phyloP scores from a whole-genome alignment of 2,329 filamentous ascomycete species.

The Calonectria fujianensis region DNA sequence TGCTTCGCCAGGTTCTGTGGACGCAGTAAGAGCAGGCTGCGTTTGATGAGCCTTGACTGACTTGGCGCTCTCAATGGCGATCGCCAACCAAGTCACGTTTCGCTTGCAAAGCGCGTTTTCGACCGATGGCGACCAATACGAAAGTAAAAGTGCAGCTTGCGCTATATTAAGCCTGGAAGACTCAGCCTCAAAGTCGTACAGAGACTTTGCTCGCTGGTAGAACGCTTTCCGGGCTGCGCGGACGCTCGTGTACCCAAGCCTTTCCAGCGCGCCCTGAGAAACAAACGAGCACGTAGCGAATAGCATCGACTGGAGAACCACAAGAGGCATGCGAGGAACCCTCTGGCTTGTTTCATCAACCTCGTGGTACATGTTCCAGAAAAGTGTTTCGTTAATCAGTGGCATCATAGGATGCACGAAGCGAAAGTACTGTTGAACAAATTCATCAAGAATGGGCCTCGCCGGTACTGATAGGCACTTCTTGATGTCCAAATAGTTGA shows the following conservation, averaged over 20 bases:
- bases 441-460: constrained; percentile 65
- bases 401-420: constrained; percentile 68
- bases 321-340: constrained; percentile 1
- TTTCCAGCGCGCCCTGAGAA: neutral
- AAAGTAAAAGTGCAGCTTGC: constrained; percentile 65
- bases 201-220: constrained; percentile 54
- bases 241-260: constrained; percentile 12
- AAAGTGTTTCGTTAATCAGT: constrained; percentile 65
- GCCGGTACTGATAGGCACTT: constrained; percentile 68
- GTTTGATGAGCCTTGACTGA: constrained; percentile 8
- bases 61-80: constrained; percentile 28
- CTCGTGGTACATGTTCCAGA: constrained; percentile 44
- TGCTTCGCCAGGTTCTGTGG: neutral
- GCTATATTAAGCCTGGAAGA: constrained; percentile 62
- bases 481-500: constrained; percentile 48
- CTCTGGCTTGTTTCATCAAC: constrained; percentile 41
- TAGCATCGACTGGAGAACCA: constrained; percentile 26
- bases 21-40: no score
- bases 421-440: constrained; percentile 69
- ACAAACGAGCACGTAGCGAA: constrained; percentile 27
- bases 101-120: constrained; percentile 5
- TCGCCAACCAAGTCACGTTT: constrained; percentile 27
- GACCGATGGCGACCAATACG: constrained; percentile 46
- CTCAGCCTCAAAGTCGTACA: constrained; percentile 67
- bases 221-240: constrained; percentile 4